Evolutionary conservation across 179 eudicot genomes (phyloP), one percentile per base, ranked within the genome.

Genomic region (Silene vulgaris): DNA sequence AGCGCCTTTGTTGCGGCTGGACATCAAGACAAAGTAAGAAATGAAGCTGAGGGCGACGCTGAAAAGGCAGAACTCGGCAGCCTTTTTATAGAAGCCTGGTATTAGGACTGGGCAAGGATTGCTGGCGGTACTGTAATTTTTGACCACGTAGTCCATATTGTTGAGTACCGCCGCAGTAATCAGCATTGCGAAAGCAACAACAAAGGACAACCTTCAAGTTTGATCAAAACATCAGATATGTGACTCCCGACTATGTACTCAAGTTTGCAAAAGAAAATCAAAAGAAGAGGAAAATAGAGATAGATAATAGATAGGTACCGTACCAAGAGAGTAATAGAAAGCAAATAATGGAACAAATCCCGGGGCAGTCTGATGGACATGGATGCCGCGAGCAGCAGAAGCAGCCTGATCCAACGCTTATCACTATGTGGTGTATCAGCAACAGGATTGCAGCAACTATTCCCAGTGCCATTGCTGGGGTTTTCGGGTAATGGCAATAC

Each of bases 241-340:
- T 35, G 40, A 35, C 26, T n/a, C n/a, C n/a, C n/a, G n/a, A n/a
- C n/a, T n/a, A n/a, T n/a, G n/a, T n/a, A 29, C 32, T 29, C 32
- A 29, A 29, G 32, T 29, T 29, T 29, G 32, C 32, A 29, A 29
- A 29, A 29, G 32, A 29, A 7, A 9, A 40, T 2, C 32, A 29
- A 29, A 29, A 29, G 32, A 29, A 7, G 45, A 40, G 52, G 52
- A 45, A 45, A 45, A 45, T 45, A 45, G 52, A 45, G 50, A 45
- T 9, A 1, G 40, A n/a, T n/a, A n/a, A 45, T 45, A 45, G 48
- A 43, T 9, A 4, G 48, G 1, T 90, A 90, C 92, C 97, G 1
- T 90, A 90, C 92, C 97, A 90, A 74, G 97, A 91, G 57, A 90
- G n/a, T n/a, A n/a, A 82, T 61, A 88, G 67, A 76, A 87, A 91